phyloP scores from a whole-genome alignment of 2,329 filamentous ascomycete species.

The Eutypa lata region DNA sequence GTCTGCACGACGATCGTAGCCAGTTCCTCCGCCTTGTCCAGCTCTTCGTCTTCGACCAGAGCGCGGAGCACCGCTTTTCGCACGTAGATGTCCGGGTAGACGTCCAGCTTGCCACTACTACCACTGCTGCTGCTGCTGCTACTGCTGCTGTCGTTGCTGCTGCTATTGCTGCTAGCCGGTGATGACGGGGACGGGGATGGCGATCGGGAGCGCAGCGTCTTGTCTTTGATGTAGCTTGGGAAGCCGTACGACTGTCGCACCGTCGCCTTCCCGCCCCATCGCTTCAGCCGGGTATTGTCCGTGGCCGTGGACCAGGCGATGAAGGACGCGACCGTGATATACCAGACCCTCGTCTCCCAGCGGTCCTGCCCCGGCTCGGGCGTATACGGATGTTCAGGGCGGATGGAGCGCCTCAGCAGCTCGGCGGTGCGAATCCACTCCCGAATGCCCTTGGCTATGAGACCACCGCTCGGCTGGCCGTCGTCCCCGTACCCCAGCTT shows the following conservation, averaged over 20 bases:
- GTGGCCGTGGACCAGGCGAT: neutral
- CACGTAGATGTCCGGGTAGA: neutral
- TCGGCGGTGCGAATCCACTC: neutral
- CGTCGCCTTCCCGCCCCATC: neutral
- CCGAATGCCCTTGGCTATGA: neutral
- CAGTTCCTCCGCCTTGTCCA: neutral
- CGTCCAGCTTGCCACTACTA: neutral
- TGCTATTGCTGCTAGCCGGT: neutral
- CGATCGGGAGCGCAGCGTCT: neutral
- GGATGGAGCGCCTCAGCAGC: neutral
- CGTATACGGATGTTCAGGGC: neutral
- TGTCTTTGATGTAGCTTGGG: neutral
- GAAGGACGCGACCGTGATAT: neutral
- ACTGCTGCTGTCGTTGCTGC: neutral
- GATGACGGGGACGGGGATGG: neutral
- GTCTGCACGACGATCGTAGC: neutral
- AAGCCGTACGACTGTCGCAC: neutral
- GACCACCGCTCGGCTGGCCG: neutral
- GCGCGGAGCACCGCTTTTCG: neutral
- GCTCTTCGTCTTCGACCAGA: neutral
- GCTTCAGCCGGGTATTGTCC: neutral
- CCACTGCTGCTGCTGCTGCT: too few species aligned
- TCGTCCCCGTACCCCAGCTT: neutral
- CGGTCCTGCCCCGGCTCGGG: neutral
- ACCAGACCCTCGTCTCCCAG: neutral